Conservation (phyloP, 805 yeast species). For the Candida odintsovae region DNA sequence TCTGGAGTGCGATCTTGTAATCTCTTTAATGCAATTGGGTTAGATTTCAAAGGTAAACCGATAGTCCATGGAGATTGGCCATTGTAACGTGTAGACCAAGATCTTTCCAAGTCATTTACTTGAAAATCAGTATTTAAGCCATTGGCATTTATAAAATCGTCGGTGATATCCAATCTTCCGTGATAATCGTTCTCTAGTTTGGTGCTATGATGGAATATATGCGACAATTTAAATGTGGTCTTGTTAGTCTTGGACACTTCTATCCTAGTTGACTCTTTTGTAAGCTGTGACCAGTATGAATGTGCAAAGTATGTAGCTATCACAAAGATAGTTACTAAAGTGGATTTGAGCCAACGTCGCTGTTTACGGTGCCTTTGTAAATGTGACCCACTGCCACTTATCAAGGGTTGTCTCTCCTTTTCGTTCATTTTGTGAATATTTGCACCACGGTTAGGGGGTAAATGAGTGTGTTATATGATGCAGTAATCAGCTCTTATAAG, state of each 20-base stretch:
- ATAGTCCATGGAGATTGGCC: constrained; percentile 36
- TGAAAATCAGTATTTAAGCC: constrained; percentile 4
- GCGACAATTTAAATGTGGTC: constrained; percentile 36
- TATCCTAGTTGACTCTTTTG: not conserved
- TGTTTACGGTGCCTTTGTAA: not conserved
- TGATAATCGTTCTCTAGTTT: constrained; percentile 38
- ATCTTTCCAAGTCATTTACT: constrained; percentile 8
- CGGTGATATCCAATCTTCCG: constrained; percentile 46
- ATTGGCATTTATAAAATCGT: constrained; percentile 26
- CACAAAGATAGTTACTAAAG: not conserved
- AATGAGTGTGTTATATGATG: too few species aligned
- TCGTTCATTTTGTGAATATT: not conserved
- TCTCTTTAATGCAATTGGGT: constrained; percentile 28
- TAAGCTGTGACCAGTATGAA: not conserved
- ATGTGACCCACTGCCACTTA: not conserved
- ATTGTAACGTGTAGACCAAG: constrained; percentile 16
- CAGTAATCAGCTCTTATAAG: too few species aligned
- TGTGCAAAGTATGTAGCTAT: not conserved
- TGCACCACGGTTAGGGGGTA: too few species aligned
- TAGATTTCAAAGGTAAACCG: constrained; percentile 24
- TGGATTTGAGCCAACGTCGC: not conserved
- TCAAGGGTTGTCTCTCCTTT: not conserved
- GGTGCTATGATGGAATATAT: constrained; percentile 58
- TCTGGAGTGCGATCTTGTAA: constrained; percentile 48
- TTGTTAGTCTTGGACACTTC: not conserved